Evolutionary conservation across 352 stramenopile genomes (phyloP).

Genomic region (Phytophthora constricta): DNA sequence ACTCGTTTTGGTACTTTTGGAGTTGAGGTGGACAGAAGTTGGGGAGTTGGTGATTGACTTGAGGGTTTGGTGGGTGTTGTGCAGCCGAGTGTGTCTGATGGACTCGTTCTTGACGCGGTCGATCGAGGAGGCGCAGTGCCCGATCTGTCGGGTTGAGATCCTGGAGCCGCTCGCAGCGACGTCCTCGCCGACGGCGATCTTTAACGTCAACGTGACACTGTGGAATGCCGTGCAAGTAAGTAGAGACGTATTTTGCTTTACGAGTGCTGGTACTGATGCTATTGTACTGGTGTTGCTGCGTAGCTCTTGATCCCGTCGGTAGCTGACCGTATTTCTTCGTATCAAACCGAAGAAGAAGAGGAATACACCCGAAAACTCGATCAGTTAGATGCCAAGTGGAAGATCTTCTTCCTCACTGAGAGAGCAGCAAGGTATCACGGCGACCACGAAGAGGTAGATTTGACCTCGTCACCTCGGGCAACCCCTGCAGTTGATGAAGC

Average conservation of each 20-base stretch:
- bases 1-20: constrained; percentile 56
- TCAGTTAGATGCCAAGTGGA: constrained; percentile 65
- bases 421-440: constrained; percentile 41
- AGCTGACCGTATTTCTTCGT: constrained; percentile 18
- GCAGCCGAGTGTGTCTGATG: constrained; percentile 58
- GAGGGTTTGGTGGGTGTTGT: constrained; percentile 1
- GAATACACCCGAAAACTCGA: constrained; percentile 58
- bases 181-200: constrained; percentile 32
- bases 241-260: background rate
- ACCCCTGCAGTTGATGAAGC: background rate
- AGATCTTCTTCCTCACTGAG: constrained; percentile 47
- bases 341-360: constrained; percentile 53
- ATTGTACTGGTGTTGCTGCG: constrained; percentile 3
- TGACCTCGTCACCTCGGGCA: constrained; percentile 1
- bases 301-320: constrained; percentile 49
- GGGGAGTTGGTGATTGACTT: background rate
- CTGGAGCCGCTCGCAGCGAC: constrained; percentile 36
- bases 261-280: background rate
- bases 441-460: constrained; percentile 24
- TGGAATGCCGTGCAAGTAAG: constrained; percentile 76
- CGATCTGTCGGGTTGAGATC: constrained; percentile 54
- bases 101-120: constrained; percentile 52
- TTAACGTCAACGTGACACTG: constrained; percentile 73
- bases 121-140: constrained; percentile 57
- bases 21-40: background rate